Conservation (phyloP, 345 rosid species). For the Ceriops zippeliana region DNA sequence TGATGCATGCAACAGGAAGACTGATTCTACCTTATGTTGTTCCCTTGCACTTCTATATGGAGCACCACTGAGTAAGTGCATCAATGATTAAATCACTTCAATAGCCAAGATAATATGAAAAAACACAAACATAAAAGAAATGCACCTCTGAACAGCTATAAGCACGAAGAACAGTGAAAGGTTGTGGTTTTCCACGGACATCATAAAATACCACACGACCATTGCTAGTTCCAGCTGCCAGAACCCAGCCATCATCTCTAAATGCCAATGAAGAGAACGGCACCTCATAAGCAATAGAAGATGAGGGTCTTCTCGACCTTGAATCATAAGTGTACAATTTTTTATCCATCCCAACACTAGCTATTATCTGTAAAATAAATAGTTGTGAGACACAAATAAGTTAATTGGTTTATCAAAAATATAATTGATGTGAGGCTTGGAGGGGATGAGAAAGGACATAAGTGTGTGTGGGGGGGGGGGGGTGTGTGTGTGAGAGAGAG, state of each 20-base stretch:
- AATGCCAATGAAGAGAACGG: conserved; percentile 97
- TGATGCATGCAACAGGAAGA: background rate
- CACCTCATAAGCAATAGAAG: conserved; percentile 73
- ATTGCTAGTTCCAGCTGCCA: conserved; percentile 90
- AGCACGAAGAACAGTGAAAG: conserved; percentile 87
- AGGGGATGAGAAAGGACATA: no score
- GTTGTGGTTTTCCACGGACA: conserved; percentile 88
- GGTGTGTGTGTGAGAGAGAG: background rate
- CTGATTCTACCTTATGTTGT: background rate
- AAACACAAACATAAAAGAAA: conserved; percentile 6
- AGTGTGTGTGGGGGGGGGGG: no score
- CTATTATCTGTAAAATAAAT: conserved; percentile 60
- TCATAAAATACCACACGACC: conserved; percentile 93
- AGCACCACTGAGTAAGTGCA: background rate
- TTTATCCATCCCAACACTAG: conserved; percentile 94
- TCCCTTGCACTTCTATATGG: background rate
- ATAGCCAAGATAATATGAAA: background rate
- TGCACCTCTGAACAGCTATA: conserved; percentile 82
- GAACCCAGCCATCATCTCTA: conserved; percentile 85
- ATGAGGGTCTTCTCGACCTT: conserved; percentile 73
- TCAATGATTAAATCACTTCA: background rate
- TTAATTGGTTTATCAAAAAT: conserved; percentile 6
- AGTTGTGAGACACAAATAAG: conserved; percentile 3
- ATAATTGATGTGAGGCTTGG: no score
- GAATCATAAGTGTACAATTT: conserved; percentile 87